Conservation (phyloP, 371 early-diverging fungal genomes). For the Apophysomyces ossiformis region DNA sequence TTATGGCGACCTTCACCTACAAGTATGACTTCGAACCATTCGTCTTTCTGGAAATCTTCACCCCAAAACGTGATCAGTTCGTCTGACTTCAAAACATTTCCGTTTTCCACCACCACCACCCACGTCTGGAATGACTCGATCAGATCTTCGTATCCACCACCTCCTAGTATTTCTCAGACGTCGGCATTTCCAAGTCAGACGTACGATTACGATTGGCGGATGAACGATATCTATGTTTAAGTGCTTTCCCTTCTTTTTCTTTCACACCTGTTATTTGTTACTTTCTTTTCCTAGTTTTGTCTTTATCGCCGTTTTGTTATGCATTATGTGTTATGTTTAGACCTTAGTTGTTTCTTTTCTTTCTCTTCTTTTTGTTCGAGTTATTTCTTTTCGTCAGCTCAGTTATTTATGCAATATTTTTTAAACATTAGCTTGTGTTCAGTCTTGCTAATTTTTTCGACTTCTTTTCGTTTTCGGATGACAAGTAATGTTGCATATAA, state of each 20-base stretch:
- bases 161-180: neutral
- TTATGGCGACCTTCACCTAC: neutral
- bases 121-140: neutral
- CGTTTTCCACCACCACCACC: neutral
- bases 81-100: constrained; percentile 3
- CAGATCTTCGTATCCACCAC: neutral
- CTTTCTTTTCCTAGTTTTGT: neutral
- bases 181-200: neutral
- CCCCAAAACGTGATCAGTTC: constrained; percentile 2
- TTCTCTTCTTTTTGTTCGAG: neutral
- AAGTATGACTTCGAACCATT: neutral
- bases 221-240: constrained; percentile 2
- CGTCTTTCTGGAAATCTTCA: neutral
- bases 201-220: neutral
- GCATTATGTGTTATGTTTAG: neutral
- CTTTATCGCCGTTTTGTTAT: neutral
- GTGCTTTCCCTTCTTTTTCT: neutral
- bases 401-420: constrained; percentile 6
- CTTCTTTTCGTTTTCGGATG: neutral
- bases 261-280: neutral
- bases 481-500: neutral
- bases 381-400: neutral
- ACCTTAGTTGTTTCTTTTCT: neutral
- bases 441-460: no score
- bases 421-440: neutral